A percentile compares a stretch with the other conserved stretches of the same genome.
Evolutionary conservation across 768 basidiomycete species (phyloP).

Genomic region (Russula dissimulans): DNA sequence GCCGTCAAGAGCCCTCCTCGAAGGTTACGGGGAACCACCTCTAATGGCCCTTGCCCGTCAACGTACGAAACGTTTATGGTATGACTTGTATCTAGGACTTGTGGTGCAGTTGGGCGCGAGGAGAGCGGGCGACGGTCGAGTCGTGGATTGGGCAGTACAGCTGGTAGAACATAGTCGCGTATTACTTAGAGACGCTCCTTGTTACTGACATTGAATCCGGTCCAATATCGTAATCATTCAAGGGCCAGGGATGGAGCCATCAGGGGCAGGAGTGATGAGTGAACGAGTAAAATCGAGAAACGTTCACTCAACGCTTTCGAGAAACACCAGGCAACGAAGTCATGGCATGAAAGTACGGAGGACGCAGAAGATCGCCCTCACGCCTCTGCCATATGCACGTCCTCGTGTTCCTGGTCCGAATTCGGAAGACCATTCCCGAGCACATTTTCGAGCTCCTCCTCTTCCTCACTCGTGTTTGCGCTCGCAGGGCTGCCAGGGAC

Average conservation of each 20-base stretch:
- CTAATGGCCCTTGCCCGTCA: slow-evolving; percentile 54
- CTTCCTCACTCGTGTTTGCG: slow-evolving; percentile 18
- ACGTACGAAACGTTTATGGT: slow-evolving; percentile 71
- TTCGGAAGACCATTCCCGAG: slow-evolving; percentile 16
- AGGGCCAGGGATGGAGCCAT: background rate
- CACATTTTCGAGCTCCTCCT: slow-evolving; percentile 20
- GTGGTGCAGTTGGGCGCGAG: slow-evolving; percentile 40
- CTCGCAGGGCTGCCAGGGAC: slow-evolving; percentile 43
- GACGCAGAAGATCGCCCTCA: background rate
- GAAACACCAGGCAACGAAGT: background rate
- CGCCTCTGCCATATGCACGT: slow-evolving; percentile 13
- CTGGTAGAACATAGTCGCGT: slow-evolving; percentile 28
- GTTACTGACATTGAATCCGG: slow-evolving; percentile 28
- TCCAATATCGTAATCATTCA: background rate
- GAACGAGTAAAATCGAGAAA: background rate
- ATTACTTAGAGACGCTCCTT: slow-evolving; percentile 42
- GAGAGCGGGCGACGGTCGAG: slow-evolving; percentile 22
- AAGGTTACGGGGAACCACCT: slow-evolving; percentile 49
- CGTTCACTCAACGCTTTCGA: background rate
- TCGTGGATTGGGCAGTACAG: slow-evolving; percentile 33
- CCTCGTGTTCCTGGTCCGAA: slow-evolving; percentile 16
- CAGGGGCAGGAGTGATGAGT: background rate
- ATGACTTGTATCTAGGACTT: slow-evolving; percentile 54
- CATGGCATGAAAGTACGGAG: background rate
- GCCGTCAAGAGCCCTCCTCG: slow-evolving; percentile 35